Evolutionary conservation across 768 basidiomycete genomes (phyloP).

Genomic region (Collybiopsis luxurians): DNA sequence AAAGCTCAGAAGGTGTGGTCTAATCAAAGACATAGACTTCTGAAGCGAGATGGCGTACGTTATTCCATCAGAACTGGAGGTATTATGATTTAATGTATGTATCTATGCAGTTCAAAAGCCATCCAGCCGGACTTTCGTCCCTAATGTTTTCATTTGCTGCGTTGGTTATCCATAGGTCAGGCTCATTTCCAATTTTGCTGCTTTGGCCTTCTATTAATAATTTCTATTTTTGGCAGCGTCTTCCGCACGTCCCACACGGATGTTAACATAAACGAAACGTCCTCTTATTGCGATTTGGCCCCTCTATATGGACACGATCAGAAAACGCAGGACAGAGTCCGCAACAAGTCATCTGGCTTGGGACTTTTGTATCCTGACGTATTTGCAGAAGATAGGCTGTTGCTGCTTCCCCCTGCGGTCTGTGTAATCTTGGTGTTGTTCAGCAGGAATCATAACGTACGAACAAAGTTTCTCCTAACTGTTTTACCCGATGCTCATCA

Average conservation of each 20-base stretch:
- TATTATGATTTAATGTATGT: conserved; percentile 5
- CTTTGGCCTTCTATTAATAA: too few relatives aligned
- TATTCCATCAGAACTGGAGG: neutral
- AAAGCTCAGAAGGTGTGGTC: too few relatives aligned
- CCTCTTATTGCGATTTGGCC: conserved; percentile 82
- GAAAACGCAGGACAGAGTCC: conserved; percentile 53
- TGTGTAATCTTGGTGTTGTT: conserved; percentile 81
- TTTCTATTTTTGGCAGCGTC: conserved; percentile 40
- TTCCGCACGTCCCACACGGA: conserved; percentile 78
- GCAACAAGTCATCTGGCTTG: conserved; percentile 48
- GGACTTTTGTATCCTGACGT: conserved; percentile 67
- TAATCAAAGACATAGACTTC: conserved; percentile 28
- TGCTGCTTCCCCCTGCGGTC: conserved; percentile 77
- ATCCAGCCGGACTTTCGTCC: conserved; percentile 77
- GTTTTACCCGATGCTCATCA: neutral
- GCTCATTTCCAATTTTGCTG: neutral
- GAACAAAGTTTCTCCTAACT: conserved; percentile 18
- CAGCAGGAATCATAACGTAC: conserved; percentile 84
- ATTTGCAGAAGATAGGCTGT: conserved; percentile 76
- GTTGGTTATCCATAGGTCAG: conserved; percentile 74
- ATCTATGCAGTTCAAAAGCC: conserved; percentile 56
- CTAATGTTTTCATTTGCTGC: conserved; percentile 83
- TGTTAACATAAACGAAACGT: conserved; percentile 75
- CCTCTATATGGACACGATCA: conserved; percentile 80
- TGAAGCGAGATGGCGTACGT: conserved; percentile 57